These are phyloP conservation scores for Achlya hypogyna DNA, from an alignment of 352 stramenopile genomes.

Conservation along the genomic window DNA sequence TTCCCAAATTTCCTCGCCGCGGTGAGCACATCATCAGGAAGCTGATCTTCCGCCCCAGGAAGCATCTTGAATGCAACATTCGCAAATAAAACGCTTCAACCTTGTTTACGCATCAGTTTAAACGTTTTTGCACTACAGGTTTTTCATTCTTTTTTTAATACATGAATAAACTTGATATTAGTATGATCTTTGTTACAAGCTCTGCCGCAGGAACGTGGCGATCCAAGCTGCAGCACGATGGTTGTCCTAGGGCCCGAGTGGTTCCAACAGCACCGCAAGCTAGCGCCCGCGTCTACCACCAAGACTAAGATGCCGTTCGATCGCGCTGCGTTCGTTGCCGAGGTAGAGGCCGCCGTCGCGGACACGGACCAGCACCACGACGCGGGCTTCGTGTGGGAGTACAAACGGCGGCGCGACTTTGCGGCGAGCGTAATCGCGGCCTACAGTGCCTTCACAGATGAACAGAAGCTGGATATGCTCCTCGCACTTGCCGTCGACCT, in stretches of 20 bases:
- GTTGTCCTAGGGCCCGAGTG: neutral
- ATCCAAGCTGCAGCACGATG: neutral
- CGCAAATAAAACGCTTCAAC: too few species aligned
- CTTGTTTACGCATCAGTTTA: neutral
- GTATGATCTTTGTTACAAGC: too few species aligned
- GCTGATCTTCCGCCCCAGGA: too few species aligned
- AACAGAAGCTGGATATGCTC: constrained; percentile 69
- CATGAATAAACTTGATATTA: neutral
- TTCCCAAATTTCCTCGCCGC: neutral
- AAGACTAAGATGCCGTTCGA: constrained; percentile 14
- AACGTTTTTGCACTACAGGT: neutral
- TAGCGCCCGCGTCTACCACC: neutral
- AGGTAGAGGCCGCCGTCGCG: constrained; percentile 14
- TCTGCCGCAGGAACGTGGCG: too few species aligned
- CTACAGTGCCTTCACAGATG: constrained; percentile 67
- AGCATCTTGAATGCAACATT: too few species aligned
- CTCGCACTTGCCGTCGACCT: constrained; percentile 70
- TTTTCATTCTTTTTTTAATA: too few species aligned
- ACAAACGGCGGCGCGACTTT: constrained; percentile 73
- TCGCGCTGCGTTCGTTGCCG: constrained; percentile 2
- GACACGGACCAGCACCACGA: constrained; percentile 14
- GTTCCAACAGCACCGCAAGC: neutral
- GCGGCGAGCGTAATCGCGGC: constrained; percentile 34
- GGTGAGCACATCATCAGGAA: neutral
- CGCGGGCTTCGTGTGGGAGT: constrained; percentile 74